phyloP scores from a whole-genome alignment of 371 early-diverging fungal species.

The Blastocladiella emersonii region DNA sequence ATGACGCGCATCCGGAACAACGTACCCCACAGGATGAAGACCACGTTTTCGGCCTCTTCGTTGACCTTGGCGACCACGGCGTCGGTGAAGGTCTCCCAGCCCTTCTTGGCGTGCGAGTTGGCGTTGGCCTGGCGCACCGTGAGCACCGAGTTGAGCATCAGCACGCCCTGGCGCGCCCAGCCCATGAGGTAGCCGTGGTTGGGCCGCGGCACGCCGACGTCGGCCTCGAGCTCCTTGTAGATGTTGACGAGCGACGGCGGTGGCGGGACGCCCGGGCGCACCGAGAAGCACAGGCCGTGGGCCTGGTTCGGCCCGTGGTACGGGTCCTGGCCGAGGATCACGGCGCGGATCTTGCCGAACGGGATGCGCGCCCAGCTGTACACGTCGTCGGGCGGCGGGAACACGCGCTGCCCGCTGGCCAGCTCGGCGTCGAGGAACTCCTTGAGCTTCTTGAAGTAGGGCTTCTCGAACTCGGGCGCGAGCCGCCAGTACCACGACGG shows the following conservation, averaged over 20 bases:
- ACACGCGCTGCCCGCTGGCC: slow-evolving; percentile 35
- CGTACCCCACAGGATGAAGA: slow-evolving; percentile 95
- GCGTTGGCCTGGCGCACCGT: slow-evolving; percentile 78
- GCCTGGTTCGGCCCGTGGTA: slow-evolving; percentile 91
- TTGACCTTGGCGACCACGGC: slow-evolving; percentile 62
- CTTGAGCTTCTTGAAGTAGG: slow-evolving; percentile 58
- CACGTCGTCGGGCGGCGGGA: slow-evolving; percentile 66
- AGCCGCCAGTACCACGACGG: slow-evolving; percentile 63
- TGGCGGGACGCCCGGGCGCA: slow-evolving; percentile 48
- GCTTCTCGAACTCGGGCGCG: slow-evolving; percentile 49
- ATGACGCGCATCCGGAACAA: too few species aligned
- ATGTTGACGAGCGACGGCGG: slow-evolving; percentile 95
- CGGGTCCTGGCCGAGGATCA: slow-evolving; percentile 93
- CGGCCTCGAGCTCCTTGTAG: slow-evolving; percentile 62
- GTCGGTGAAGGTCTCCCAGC: slow-evolving; percentile 90
- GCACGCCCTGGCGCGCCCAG: slow-evolving; percentile 86
- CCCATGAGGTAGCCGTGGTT: slow-evolving; percentile 48
- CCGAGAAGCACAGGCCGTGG: slow-evolving; percentile 83
- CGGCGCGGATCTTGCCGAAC: slow-evolving; percentile 51
- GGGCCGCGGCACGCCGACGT: slow-evolving; percentile 22
- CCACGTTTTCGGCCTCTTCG: slow-evolving; percentile 45
- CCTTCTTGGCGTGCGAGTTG: slow-evolving; percentile 71
- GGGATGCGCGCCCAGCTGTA: slow-evolving; percentile 62
- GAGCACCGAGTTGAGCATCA: slow-evolving; percentile 85
- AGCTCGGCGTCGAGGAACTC: slow-evolving; percentile 41